A percentile compares a stretch with the other conserved stretches of the same genome.
Evolutionary conservation across 2,329 filamentous ascomycete genomes (phyloP).

Genomic region (Triangularia setosa): DNA sequence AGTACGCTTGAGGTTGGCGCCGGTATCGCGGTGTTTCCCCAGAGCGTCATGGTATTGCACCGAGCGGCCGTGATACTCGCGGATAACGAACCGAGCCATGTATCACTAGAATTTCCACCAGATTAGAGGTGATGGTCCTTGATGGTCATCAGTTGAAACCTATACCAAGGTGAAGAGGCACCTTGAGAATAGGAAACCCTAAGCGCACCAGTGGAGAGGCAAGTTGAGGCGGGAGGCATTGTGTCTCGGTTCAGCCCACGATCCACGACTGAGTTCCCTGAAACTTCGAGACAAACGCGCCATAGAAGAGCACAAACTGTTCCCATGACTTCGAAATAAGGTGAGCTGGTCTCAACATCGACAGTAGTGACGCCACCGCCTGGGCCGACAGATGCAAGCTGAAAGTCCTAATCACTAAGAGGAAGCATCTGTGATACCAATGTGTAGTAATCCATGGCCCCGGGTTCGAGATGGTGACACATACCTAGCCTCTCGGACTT

Average conservation of each 20-base stretch:
- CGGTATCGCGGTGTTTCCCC: background rate
- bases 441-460: background rate
- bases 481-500: background rate
- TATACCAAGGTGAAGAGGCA: background rate
- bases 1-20: background rate
- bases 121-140: background rate
- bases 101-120: background rate
- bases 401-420: background rate
- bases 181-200: background rate
- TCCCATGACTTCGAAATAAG: background rate
- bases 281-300: background rate
- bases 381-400: background rate
- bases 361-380: background rate
- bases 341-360: background rate
- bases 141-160: background rate
- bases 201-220: background rate
- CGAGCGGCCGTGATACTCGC: background rate
- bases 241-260: background rate
- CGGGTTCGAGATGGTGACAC: background rate
- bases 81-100: background rate
- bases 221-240: background rate
- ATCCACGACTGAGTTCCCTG: background rate
- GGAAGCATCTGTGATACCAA: constrained; percentile 1
- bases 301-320: background rate
- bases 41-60: background rate